Evolutionary conservation across 2,329 filamentous ascomycete genomes (phyloP), one percentile per base, ranked within the genome.

Genomic region (Hymenotorrendiella dingleyae): DNA sequence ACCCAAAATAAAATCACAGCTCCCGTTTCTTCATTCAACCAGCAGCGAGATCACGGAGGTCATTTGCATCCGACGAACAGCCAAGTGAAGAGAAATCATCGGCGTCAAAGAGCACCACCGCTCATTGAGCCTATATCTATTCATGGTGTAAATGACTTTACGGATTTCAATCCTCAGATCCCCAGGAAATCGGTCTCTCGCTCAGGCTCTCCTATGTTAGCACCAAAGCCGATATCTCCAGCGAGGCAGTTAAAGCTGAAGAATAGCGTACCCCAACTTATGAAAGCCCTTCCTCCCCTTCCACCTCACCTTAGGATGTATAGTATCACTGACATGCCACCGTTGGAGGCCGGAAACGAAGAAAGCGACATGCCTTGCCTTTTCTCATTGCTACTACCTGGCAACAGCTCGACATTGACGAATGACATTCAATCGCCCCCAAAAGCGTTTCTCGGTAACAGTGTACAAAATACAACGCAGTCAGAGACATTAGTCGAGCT

Each of bases 151-250:
- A 30, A 21, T 23, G 39, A 51, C 26, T n/a, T 53, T 9, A 49
- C 43, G 6, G 49, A 49, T 11, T 54, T 52, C 35, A 44, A 43
- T 36, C 43, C 48, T 6, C 50, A 57, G 20, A 46, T 52, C 17
- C 45, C 53, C 16, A 50, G 45, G 19, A 55, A 48, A 36, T 40
- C 49, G 2, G 29, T 53, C 8, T 46, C 53, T 41, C 49, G 54
- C 16, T 55, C 55, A 17, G 48, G 51, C 14, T 54, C 52, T 22
- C 57, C 54, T n/a, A 56, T 62, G 52, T 37, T 61, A 11, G 57
- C 59, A 14, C 59, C 59, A 32, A 60, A 60, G 34, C 57, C 59
- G n/a, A 60, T 62, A 19, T 62, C 58, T 22, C 58, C 59, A 24
- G 59, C 55, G 32, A 56, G 59, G 24, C 54, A 60, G 36, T 35